Conservation (phyloP, 2,329 filamentous ascomycete genomes). For the Ophiostoma sp. region DNA sequence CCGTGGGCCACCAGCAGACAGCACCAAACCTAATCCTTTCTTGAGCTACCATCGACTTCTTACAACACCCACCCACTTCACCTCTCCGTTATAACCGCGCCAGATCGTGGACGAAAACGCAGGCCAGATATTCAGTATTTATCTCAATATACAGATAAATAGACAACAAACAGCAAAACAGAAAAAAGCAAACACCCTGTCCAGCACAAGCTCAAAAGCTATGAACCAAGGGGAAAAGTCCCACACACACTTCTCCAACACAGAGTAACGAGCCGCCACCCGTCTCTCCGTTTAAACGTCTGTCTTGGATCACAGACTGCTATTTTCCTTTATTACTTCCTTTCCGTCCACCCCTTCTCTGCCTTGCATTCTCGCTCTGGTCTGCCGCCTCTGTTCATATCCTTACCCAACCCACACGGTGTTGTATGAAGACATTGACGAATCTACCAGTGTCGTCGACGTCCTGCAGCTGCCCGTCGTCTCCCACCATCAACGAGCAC, state of each 20-base stretch:
- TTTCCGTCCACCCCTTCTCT: background rate
- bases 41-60: constrained; percentile 27
- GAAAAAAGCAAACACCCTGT: background rate
- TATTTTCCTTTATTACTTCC: constrained; percentile 5
- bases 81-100: constrained; percentile 10
- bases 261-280: constrained; percentile 25
- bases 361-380: background rate
- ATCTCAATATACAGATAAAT: background rate
- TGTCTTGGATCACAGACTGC: constrained; percentile 24
- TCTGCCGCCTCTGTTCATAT: background rate
- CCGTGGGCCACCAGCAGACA: constrained; percentile 42
- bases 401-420: background rate
- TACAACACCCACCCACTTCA: constrained; percentile 18
- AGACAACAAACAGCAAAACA: constrained; percentile 2
- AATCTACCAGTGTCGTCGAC: constrained; percentile 24
- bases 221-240: constrained; percentile 14
- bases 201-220: constrained; percentile 15
- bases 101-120: background rate
- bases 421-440: background rate
- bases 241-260: constrained; percentile 24
- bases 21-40: constrained; percentile 32
- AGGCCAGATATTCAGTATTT: background rate
- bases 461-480: constrained; percentile 44
- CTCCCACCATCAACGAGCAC: constrained; percentile 43
- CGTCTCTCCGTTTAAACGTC: constrained; percentile 24